Base-by-base conservation (phyloP, 345 rosid species). In the Eucalyptus regnans region DNA sequence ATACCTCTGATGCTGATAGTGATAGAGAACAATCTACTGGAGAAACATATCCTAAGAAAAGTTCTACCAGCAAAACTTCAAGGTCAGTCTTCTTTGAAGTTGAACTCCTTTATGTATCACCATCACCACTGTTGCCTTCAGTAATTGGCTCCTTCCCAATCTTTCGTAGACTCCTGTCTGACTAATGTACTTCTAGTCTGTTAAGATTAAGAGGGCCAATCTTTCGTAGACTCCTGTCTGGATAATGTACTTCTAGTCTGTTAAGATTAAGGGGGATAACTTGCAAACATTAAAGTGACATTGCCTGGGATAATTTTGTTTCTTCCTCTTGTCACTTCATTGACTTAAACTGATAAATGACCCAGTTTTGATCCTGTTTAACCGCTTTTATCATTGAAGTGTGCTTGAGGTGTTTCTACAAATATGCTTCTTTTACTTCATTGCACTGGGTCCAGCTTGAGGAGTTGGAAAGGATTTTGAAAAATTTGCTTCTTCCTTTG, bases 31-130 rank as follows among this genome's bases (percentile, higher is more conserved):
- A 93, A 89, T 91, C 95, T 7, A 94, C 56, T 87, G 91, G 93
- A 37, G 93, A 92, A 71, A 93, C 88, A 88, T 89, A 94, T 89
- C 93, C 92, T 43, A 92, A 90, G 90, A 95, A 96, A 87, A 89
- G 90, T 91, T 93, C 88, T 90, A 88, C 92, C 79, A 94, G 85
- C 90, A 92, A 92, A 89, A 88, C 94, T 92, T 94, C 98, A 64
- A 95, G 99, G 99, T 98, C 91, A 87, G 90, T 62, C 89, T 58
- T 87, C 66, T 58, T 33, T 86, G 49, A 76, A 68, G 50, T 52
- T 89, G 12, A 50, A 60, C 50, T 44, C 33, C 50, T 56, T 86
- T 20, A 81, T 81, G 46, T 41, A 66, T 33, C 17, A 83, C 62
- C 22, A 83, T 83, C 49, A 58, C 48, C 46, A 7, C 58, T 86